A percentile compares a stretch with the other conserved stretches of the same genome.
Conservation (phyloP, 768 basidiomycete species). For the Gymnopilus dilepis region DNA sequence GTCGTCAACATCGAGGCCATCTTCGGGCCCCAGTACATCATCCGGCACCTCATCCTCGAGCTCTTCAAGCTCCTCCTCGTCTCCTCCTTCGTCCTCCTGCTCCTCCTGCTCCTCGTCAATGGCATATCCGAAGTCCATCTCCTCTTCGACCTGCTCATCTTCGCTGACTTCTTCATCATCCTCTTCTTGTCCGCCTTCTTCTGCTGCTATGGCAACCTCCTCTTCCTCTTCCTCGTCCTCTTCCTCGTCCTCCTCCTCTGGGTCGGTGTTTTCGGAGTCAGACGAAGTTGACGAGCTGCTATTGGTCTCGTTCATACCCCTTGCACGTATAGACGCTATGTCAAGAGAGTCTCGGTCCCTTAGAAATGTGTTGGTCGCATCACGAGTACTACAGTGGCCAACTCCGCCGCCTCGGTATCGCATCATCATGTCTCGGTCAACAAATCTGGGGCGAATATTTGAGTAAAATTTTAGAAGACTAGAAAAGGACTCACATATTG, state of each 20-base stretch:
- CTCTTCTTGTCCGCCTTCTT: neutral
- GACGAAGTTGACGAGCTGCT: neutral
- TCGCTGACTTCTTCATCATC: neutral
- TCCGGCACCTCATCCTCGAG: neutral
- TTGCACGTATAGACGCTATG: neutral
- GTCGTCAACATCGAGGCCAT: neutral
- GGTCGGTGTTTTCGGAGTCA: neutral
- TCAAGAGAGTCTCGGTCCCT: conserved; percentile 3
- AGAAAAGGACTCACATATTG: conserved; percentile 37
- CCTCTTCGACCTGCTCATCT: neutral
- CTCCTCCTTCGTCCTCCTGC: neutral
- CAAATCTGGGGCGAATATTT: conserved; percentile 17
- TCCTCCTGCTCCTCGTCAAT: neutral
- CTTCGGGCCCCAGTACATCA: neutral
- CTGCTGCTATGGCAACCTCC: neutral
- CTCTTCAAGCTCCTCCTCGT: neutral
- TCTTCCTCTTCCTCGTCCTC: conserved; percentile 7
- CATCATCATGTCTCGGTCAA: conserved; percentile 27
- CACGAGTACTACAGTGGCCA: conserved; percentile 13
- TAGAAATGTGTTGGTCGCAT: neutral
- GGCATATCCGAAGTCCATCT: neutral
- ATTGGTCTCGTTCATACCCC: neutral
- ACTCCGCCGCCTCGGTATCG: conserved; percentile 22
- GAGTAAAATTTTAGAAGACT: neutral
- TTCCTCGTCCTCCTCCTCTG: neutral